These are phyloP conservation scores for Fusarium albosuccineum DNA, from an alignment of 2,329 filamentous ascomycete genomes.

Conservation along the genomic window DNA sequence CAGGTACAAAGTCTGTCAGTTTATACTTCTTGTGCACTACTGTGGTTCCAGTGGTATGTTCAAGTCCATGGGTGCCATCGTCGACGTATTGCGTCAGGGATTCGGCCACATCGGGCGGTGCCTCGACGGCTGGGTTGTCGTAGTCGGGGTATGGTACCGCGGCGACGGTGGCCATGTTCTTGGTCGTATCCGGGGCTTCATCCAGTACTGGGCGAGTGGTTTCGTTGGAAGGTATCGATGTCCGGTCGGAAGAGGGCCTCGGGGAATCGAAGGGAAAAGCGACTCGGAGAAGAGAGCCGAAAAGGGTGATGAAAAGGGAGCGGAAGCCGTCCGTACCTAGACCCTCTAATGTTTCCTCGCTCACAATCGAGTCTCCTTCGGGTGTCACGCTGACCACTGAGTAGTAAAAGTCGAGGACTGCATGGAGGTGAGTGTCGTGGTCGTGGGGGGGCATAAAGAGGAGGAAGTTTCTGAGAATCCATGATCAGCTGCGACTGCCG, in stretches of 20 bases:
- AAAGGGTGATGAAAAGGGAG: conserved; percentile 76
- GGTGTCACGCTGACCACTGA: conserved; percentile 89
- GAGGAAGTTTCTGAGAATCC: conserved; percentile 80
- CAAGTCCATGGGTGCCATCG: conserved; percentile 51
- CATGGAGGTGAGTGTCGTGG: conserved; percentile 77
- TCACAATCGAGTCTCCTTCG: conserved; percentile 93
- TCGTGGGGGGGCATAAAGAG: conserved; percentile 82
- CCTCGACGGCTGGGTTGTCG: conserved; percentile 43
- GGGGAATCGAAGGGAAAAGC: conserved; percentile 62
- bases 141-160: conserved; percentile 37
- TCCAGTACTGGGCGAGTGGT: conserved; percentile 24
- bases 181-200: conserved; percentile 24
- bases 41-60: conserved; percentile 51
- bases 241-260: conserved; percentile 45
- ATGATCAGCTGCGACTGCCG: conserved; percentile 41
- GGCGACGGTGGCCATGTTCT: conserved; percentile 38
- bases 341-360: conserved; percentile 90
- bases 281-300: conserved; percentile 81
- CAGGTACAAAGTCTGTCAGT: conserved; percentile 79
- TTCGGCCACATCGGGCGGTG: conserved; percentile 41
- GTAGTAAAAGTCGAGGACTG: conserved; percentile 91
- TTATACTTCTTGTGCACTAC: conserved; percentile 59
- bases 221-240: conserved; percentile 32
- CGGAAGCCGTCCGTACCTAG: conserved; percentile 82
- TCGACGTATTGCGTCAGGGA: conserved; percentile 44